Base-by-base conservation (phyloP, 2,329 filamentous ascomycete species). In the Cladobotryum protrusum region DNA sequence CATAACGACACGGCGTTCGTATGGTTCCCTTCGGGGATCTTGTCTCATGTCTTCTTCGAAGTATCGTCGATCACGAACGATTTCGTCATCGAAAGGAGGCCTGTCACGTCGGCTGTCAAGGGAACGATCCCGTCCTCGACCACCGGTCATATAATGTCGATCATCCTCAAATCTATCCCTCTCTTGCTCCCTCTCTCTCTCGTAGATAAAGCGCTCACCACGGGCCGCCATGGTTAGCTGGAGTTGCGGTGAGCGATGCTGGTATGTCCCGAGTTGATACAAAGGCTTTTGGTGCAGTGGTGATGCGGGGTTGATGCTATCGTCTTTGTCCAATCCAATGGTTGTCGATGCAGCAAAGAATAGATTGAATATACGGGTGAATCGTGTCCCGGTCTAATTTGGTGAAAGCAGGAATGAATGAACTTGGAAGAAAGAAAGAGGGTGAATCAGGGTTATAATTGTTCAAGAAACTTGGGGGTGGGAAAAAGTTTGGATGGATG, bases 141-240 rank as follows among this genome's bases (percentile, higher is more conserved):
- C 63, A 45, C 67, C 65, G 15, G 61, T 60, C 60, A 64, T 64
- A 43, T 65, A 68, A 55, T 71, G 70, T 33, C 72, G 72, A 52
- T 83, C 79, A 48, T 81, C 78, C 53, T 77, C 74, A 53, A 77
- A 81, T 47, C 81, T 72, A 51, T 72, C 68, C 44, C 72, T 68
- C 45, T 73, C 57, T n/a, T 44, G 34, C 20, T 49, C 39, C 32
- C 61, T 59, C 36, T 60, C 63, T 42, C 73, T 71, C 56, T 68
- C 66, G 52, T 59, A 62, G 48, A 60, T 53, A 58, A 65, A 83
- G 58, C 67, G 68, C 53, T 69, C 67, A 52, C 56, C 57, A 20
- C 52, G 52, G 47, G 35, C 45, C 19, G 54, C 41, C 52, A 54
- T 55, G 48, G 19, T 37, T 49, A 40, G 43, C 18, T 54, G 50